Evolutionary conservation across 108 stramenopile genomes (phyloP).

Genomic region (Pseudonitzschia pungens): DNA sequence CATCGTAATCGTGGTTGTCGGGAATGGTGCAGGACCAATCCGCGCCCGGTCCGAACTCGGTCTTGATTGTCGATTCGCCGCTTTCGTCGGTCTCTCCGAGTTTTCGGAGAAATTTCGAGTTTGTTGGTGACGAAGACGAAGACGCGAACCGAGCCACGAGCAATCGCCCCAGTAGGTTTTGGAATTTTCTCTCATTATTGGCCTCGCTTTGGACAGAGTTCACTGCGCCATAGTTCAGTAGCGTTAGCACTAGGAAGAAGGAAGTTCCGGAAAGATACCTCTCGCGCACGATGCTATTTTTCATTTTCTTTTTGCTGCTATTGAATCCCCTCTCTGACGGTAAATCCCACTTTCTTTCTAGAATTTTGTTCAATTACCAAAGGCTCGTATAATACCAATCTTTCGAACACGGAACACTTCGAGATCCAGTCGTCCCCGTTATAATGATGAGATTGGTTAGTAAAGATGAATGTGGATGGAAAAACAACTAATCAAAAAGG

Average conservation of each 20-base stretch:
- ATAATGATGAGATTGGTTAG: too few species aligned
- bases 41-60: conserved; percentile 7
- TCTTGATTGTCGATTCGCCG: neutral
- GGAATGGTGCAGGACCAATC: conserved; percentile 2
- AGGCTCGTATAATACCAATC: too few species aligned
- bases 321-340: too few species aligned
- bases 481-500: too few species aligned
- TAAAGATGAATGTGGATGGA: too few species aligned
- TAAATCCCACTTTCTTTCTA: too few species aligned
- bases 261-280: neutral
- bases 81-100: neutral
- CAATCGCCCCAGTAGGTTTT: neutral
- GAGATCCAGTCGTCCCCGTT: too few species aligned
- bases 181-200: neutral
- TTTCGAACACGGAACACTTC: too few species aligned
- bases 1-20: neutral
- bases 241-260: neutral
- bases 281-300: too few species aligned
- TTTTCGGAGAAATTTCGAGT: neutral
- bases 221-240: neutral
- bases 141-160: neutral
- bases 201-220: neutral
- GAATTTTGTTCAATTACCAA: too few species aligned
- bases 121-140: neutral
- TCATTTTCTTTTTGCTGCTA: too few species aligned